These are phyloP conservation scores for Tricholoma bakamatsutake DNA, from an alignment of 768 basidiomycete species.

Conservation along the genomic window DNA sequence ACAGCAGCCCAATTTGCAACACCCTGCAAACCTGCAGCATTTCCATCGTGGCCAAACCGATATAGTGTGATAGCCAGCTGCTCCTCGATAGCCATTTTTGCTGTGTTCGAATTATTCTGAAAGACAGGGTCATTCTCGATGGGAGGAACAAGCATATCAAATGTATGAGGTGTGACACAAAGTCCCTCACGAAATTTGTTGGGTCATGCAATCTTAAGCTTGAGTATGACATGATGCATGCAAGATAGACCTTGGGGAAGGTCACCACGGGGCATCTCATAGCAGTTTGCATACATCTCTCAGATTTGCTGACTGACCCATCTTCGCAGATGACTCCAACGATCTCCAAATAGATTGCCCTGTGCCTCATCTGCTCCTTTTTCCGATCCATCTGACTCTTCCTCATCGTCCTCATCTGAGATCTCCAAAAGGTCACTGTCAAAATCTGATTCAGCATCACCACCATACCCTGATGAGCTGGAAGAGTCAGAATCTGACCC, in stretches of 20 bases:
- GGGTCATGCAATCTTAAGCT: not conserved
- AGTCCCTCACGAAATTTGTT: slow-evolving; percentile 9
- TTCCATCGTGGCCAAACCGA: slow-evolving; percentile 15
- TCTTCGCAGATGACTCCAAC: not conserved
- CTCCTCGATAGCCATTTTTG: too few species aligned
- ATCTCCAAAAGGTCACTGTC: too few species aligned
- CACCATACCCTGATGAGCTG: too few species aligned
- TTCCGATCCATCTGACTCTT: not conserved
- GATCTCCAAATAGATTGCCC: not conserved
- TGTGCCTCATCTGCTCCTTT: not conserved
- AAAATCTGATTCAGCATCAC: too few species aligned
- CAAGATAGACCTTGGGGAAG: too few species aligned
- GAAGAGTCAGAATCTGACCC: too few species aligned
- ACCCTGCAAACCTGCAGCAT: slow-evolving; percentile 9
- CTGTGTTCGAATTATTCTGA: too few species aligned
- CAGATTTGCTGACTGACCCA: not conserved
- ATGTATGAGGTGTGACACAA: slow-evolving; percentile 9
- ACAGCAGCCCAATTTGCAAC: slow-evolving; percentile 19
- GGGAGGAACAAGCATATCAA: too few species aligned
- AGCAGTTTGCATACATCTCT: not conserved
- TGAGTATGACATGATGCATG: not conserved
- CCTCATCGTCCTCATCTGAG: too few species aligned
- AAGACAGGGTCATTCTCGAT: too few species aligned
- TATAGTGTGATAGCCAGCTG: not conserved
- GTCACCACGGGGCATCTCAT: too few species aligned